These are phyloP conservation scores for Penicillium lividum DNA, from an alignment of 495 filamentous ascomycete species.

Conservation along the genomic window DNA sequence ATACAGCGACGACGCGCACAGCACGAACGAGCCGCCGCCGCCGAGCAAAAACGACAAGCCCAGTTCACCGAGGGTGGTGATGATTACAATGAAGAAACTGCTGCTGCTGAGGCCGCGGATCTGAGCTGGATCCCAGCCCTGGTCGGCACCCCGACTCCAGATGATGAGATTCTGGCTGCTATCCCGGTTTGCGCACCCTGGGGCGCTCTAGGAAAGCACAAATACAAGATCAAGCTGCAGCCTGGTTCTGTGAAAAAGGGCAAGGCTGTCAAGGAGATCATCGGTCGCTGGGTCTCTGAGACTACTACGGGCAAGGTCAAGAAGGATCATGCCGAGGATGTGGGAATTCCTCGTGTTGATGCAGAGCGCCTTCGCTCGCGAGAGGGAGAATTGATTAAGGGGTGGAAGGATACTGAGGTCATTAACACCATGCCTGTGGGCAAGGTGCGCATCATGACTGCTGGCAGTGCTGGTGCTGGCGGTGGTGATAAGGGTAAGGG, in stretches of 20 bases:
- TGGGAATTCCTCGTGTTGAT: constrained; percentile 60
- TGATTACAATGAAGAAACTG: constrained; percentile 57
- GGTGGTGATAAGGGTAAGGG: constrained; percentile 49
- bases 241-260: constrained; percentile 90
- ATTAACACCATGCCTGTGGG: constrained; percentile 78
- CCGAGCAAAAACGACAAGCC: constrained; percentile 59
- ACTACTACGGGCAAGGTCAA: constrained; percentile 49
- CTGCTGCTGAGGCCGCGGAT: constrained; percentile 45
- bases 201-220: constrained; percentile 71
- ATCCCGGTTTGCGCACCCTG: constrained; percentile 93
- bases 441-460: constrained; percentile 80
- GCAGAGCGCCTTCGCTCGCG: constrained; percentile 75
- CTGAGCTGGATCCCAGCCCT: constrained; percentile 69
- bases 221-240: constrained; percentile 92
- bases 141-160: constrained; percentile 72
- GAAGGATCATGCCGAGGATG: constrained; percentile 50
- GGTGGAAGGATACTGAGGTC: constrained; percentile 78
- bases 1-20: constrained; percentile 73
- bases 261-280: constrained; percentile 87
- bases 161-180: constrained; percentile 86
- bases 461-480: constrained; percentile 41
- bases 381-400: constrained; percentile 80
- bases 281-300: constrained; percentile 68
- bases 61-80: constrained; percentile 57
- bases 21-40: constrained; percentile 68